Evolutionary conservation across 345 rosid species (phyloP), one percentile per base, ranked within the genome.

Genomic region (Zanthoxylum bungeanum): DNA sequence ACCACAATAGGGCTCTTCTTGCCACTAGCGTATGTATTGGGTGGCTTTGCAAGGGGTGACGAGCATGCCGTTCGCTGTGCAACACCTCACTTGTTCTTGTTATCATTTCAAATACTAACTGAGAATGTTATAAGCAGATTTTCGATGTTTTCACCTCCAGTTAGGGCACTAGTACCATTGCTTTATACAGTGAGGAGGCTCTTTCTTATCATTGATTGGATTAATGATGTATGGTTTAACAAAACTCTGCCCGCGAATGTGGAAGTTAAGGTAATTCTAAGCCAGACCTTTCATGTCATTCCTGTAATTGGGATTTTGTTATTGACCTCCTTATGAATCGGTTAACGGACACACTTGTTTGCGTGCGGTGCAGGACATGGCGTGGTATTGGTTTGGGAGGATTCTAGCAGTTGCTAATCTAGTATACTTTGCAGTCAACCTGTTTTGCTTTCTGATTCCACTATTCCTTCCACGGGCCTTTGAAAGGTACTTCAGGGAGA

Each of bases 41-140:
- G 99, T 0, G 99, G 98, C 22, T 92, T 95, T 0, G 99, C 99
- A 0, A 82, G 98, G 73, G 98, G 93, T 2, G 97, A 92, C 53
- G 89, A 89, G 7, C 79, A 84, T 1, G 96, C 93, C 0, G 92
- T 89, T 37, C 83, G 91, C 25, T 91, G 94, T 17, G 91, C 93
- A 0, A 91, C 99, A 0, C 98, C 94, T 3, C 96, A 89, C 68
- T n/a, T 91, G 78, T 95, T 92, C 84, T 71, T 92, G 77, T 91
- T 91, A 25, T 89, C 97, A 0, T 95, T 87, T 77, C 99, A 95
- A 79, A 92, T 95, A 60, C 87, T 95, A 24, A 85, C 97, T 0
- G 97, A 92, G 82, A 95, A 91, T 70, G 65, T 91, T 7, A 82
- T 92, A 22, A 87, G 91, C 28, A 83, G 98, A 44, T 28, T 92